Conservation (phyloP, 2,329 filamentous ascomycete genomes). For the Talaromyces sp. region DNA sequence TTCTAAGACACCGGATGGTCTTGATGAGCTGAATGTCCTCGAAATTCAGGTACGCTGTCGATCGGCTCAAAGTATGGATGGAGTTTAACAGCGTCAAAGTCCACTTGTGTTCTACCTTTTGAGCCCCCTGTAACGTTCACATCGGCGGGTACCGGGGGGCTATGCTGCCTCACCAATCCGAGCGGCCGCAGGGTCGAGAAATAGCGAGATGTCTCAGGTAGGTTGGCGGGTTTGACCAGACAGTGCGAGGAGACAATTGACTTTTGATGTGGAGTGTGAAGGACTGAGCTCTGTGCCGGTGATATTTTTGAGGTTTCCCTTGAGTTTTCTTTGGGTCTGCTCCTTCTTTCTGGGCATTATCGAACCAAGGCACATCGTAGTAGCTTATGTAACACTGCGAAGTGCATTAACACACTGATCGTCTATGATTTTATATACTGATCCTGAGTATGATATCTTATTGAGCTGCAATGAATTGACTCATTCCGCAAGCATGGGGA, state of each 20-base stretch:
- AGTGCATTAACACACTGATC: not conserved
- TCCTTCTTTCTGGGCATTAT: not conserved
- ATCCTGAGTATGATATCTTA: not conserved
- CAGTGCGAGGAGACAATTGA: not conserved
- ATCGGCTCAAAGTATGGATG: not conserved
- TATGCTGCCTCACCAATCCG: constrained; percentile 15
- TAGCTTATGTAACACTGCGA: not conserved
- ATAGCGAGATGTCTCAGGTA: constrained; percentile 27
- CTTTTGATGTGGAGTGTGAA: not conserved
- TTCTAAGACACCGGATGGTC: not conserved
- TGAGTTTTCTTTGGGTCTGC: not conserved
- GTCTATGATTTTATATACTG: not conserved
- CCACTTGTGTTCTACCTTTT: constrained; percentile 1
- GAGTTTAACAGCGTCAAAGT: not conserved
- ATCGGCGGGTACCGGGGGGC: constrained; percentile 14
- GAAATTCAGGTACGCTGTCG: not conserved
- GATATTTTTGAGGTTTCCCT: not conserved
- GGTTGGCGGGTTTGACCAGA: not conserved
- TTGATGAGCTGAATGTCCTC: not conserved
- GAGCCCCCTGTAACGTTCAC: constrained; percentile 12
- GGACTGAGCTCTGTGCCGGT: not conserved
- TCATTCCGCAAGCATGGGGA: not conserved
- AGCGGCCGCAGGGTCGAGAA: constrained; percentile 19
- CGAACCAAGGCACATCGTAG: not conserved
- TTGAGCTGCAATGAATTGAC: not conserved